Evolutionary conservation across 148 eudicot genomes (phyloP).

Genomic region (Persicaria maculosa): DNA sequence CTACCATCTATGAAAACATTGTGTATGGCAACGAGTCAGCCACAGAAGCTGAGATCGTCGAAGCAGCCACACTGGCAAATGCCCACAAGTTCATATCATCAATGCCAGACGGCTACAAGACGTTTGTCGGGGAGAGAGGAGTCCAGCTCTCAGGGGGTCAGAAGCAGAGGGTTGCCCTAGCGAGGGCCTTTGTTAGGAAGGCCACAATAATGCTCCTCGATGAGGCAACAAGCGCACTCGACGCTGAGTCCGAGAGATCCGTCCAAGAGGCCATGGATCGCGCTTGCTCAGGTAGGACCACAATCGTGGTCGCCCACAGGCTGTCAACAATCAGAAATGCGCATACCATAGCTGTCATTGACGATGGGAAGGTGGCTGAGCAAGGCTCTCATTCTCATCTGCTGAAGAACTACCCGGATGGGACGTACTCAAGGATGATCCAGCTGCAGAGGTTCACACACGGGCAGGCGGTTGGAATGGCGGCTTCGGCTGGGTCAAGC

Average conservation of each 20-base stretch:
- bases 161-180: slow-evolving; percentile 90
- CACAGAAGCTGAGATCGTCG: slow-evolving; percentile 85
- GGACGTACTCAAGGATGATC: slow-evolving; percentile 83
- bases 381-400: slow-evolving; percentile 91
- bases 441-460: slow-evolving; percentile 80
- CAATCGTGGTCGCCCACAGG: slow-evolving; percentile 86
- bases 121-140: slow-evolving; percentile 87
- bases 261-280: slow-evolving; percentile 85
- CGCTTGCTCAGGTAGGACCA: slow-evolving; percentile 80
- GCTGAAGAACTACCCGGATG: slow-evolving; percentile 77
- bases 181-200: slow-evolving; percentile 80
- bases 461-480: slow-evolving; percentile 44
- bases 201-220: slow-evolving; percentile 78
- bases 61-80: slow-evolving; percentile 84
- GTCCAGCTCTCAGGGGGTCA: slow-evolving; percentile 93
- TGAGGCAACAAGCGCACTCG: slow-evolving; percentile 96
- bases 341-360: slow-evolving; percentile 86
- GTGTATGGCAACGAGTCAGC: slow-evolving; percentile 81
- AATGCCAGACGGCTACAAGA: slow-evolving; percentile 88
- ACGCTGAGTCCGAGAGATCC: slow-evolving; percentile 83
- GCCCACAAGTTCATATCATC: slow-evolving; percentile 89
- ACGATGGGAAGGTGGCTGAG: slow-evolving; percentile 90
- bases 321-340: slow-evolving; percentile 87
- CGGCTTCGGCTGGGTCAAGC: slow-evolving; percentile 34
- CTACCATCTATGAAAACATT: slow-evolving; percentile 81